Evolutionary conservation across 1,284 basidiomycete species (phyloP).

Genomic region (Caloboletus inedulis): DNA sequence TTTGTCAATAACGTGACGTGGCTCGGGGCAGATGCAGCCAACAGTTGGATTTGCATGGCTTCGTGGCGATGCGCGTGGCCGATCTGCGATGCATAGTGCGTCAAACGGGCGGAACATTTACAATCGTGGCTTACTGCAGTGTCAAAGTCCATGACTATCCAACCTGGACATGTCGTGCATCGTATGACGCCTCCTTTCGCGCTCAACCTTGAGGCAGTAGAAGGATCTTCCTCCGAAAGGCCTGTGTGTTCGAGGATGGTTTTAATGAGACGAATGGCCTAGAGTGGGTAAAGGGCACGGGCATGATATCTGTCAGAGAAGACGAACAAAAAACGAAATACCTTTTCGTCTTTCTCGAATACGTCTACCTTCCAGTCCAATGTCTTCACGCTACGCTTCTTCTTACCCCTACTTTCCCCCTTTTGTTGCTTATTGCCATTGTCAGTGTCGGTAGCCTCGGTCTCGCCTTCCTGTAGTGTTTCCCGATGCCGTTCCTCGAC

Average conservation of each 20-base stretch:
- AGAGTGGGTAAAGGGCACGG: not conserved
- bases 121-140: conserved; percentile 41
- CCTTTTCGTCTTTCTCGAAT: conserved; percentile 59
- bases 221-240: conserved; percentile 34
- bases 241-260: conserved; percentile 35
- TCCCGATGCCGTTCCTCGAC: not conserved
- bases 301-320: not conserved
- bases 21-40: conserved; percentile 8
- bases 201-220: conserved; percentile 25
- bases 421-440: conserved; percentile 9
- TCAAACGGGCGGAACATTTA: not conserved
- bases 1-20: not conserved
- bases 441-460: not conserved
- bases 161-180: conserved; percentile 52
- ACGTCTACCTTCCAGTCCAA: conserved; percentile 45
- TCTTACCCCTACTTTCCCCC: not conserved
- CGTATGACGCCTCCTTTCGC: conserved; percentile 36
- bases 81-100: conserved; percentile 37
- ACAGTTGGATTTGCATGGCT: conserved; percentile 42
- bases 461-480: not conserved
- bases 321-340: conserved; percentile 22
- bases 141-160: conserved; percentile 49
- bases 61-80: conserved; percentile 65
- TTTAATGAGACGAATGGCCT: conserved; percentile 45
- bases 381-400: conserved; percentile 26